phyloP scores from a whole-genome alignment of 2,329 filamentous ascomycete genomes.

The Allantophomopsis cytisporea region DNA sequence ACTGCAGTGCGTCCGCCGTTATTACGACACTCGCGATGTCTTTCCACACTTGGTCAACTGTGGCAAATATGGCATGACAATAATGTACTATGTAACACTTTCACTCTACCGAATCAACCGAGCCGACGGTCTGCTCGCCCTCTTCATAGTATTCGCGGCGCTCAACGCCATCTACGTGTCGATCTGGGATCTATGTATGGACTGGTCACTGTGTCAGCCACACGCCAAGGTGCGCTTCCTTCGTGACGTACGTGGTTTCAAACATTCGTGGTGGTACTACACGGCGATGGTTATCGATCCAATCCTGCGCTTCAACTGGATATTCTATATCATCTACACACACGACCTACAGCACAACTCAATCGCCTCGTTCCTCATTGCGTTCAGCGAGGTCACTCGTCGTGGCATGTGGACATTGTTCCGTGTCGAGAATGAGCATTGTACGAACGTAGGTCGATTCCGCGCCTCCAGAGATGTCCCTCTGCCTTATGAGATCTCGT shows the following conservation, averaged over 20 bases:
- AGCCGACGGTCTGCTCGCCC: constrained; percentile 38
- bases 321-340: constrained; percentile 80
- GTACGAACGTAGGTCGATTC: constrained; percentile 79
- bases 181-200: constrained; percentile 92
- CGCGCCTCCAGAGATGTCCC: constrained; percentile 81
- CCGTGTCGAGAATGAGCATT: constrained; percentile 96
- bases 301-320: constrained; percentile 83
- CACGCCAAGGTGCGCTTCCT: constrained; percentile 54
- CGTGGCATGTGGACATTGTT: constrained; percentile 86
- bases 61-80: constrained; percentile 80
- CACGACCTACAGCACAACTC: constrained; percentile 72
- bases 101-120: constrained; percentile 72
- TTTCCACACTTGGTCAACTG: constrained; percentile 91
- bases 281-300: constrained; percentile 71
- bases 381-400: constrained; percentile 67
- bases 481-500: constrained; percentile 51
- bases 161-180: constrained; percentile 71
- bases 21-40: constrained; percentile 69
- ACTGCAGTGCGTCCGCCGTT: constrained; percentile 82
- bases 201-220: constrained; percentile 82
- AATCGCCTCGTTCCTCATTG: constrained; percentile 65
- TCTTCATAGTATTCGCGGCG: constrained; percentile 71
- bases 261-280: constrained; percentile 75
- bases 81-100: constrained; percentile 63
- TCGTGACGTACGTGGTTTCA: constrained; percentile 69